Percentiles rank a stretch among this genome's conserved stretches.
Conservation (phyloP, 73 alveolate genomes). For the Tetrahymena malaccensis region DNA sequence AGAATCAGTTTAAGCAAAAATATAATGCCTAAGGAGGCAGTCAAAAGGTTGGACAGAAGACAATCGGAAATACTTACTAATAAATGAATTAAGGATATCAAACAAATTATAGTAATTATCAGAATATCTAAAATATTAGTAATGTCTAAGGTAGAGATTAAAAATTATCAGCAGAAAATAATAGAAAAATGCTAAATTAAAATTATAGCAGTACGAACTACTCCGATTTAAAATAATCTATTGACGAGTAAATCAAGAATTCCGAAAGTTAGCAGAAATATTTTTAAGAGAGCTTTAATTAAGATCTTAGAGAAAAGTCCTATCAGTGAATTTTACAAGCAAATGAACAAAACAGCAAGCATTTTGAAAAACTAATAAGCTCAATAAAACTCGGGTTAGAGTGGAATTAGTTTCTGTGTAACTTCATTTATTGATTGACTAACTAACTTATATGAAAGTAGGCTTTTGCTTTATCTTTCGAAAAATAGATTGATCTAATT, state of each 20-base stretch:
- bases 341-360: neutral
- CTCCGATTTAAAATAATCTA: neutral
- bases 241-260: neutral
- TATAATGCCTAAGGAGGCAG: neutral
- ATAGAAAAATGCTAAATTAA: neutral
- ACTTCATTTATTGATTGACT: too few species aligned
- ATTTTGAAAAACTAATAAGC: too few species aligned
- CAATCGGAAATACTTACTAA: neutral
- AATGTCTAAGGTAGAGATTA: neutral
- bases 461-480: too few species aligned
- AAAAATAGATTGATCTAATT: neutral
- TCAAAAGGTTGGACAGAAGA: neutral
- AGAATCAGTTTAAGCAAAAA: neutral
- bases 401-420: too few species aligned
- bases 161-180: neutral
- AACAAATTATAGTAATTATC: neutral
- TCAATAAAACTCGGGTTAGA: too few species aligned
- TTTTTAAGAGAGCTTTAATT: neutral
- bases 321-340: neutral
- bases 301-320: neutral
- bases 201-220: too few species aligned
- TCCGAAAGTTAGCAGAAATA: neutral
- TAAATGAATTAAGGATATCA: neutral
- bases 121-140: neutral
- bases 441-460: too few species aligned